These are phyloP conservation scores for Hymenochaete sp. DNA, from an alignment of 1,284 basidiomycete species.

Conservation along the genomic window DNA sequence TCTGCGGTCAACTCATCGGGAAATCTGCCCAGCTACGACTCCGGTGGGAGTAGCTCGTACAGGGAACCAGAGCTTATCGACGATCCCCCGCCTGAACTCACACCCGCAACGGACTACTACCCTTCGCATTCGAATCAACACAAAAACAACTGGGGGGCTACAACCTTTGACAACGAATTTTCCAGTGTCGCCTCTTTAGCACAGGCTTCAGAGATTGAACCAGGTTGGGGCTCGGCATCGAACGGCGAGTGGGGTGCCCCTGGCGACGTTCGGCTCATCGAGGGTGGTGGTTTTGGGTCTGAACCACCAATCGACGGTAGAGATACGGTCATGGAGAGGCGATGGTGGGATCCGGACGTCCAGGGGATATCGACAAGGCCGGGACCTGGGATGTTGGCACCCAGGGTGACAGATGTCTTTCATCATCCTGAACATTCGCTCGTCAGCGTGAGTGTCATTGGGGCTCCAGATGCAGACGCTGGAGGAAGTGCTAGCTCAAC, in stretches of 20 bases:
- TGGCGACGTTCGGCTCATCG: slow-evolving; percentile 3
- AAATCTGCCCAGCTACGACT: too few species aligned
- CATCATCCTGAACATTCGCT: slow-evolving; percentile 65
- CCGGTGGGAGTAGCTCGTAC: slow-evolving; percentile 29
- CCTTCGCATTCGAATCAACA: not conserved
- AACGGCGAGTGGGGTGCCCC: slow-evolving; percentile 22
- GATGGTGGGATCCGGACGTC: slow-evolving; percentile 55
- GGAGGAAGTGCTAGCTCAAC: slow-evolving; percentile 20
- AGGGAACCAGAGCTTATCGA: slow-evolving; percentile 40
- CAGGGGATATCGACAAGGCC: slow-evolving; percentile 41
- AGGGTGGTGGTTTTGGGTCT: slow-evolving; percentile 1
- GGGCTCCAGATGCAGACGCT: slow-evolving; percentile 15
- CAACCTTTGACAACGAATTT: not conserved
- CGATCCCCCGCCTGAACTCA: slow-evolving; percentile 27
- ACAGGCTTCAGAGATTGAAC: slow-evolving; percentile 1
- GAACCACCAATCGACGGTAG: slow-evolving; percentile 18
- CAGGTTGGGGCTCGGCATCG: not conserved
- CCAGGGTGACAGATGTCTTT: slow-evolving; percentile 51
- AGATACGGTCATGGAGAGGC: slow-evolving; percentile 40
- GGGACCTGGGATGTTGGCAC: slow-evolving; percentile 59
- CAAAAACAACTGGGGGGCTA: too few species aligned
- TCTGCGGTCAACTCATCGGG: too few species aligned
- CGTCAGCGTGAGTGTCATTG: slow-evolving; percentile 45
- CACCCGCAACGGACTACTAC: slow-evolving; percentile 20
- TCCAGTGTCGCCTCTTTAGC: not conserved